Base-by-base conservation (phyloP, 371 early-diverging fungal genomes). In the Apophysomyces ossiformis region DNA sequence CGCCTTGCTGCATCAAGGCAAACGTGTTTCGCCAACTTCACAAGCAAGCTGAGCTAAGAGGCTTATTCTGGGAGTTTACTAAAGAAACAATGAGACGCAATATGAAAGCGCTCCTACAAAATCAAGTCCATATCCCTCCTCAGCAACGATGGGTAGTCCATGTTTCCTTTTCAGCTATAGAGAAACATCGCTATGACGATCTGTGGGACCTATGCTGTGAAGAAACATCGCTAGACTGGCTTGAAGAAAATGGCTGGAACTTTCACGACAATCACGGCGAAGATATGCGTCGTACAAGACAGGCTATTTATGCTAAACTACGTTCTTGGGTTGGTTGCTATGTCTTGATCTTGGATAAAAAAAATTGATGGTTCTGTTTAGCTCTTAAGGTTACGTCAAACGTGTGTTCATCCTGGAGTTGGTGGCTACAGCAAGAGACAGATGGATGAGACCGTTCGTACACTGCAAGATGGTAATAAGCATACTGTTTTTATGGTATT, bases 101-200 rank as follows among this genome's bases (percentile, higher is more conserved):
- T 63, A 75, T 81, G 5, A 92, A 92, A 65, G 61, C 56, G 4
- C 70, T 68, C 7, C 79, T 89, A 7, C 64, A 66, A 15, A 69
- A 69, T 9, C 89, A 92, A 57, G 69, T 90, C 15, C 70, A 74
- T 7, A 75, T 92, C 0, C 92, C 92, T 0, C 69, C 71, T 5
- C 92, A 92, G 62, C 39, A 64, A 13, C 72, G 87, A 12, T 61
- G 71, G 18, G 68, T 81, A 1, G 75, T 87, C 21, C 74, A 79
- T 13, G 69, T 92, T 4, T 69, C 76, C 0, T 88, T 90, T 60
- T 76, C 86, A 4, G 69, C 77, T 0, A 80, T 90, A 50, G 90
- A 92, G 67, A 79, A 81, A 54, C 74, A 80, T 45, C 90, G 88
- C 65, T 92, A 92, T 64, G 78, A 81, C 37, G 85, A 88, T 58